These are phyloP conservation scores for Nitzschia putrida DNA, from an alignment of 108 stramenopile species.

Conservation along the genomic window DNA sequence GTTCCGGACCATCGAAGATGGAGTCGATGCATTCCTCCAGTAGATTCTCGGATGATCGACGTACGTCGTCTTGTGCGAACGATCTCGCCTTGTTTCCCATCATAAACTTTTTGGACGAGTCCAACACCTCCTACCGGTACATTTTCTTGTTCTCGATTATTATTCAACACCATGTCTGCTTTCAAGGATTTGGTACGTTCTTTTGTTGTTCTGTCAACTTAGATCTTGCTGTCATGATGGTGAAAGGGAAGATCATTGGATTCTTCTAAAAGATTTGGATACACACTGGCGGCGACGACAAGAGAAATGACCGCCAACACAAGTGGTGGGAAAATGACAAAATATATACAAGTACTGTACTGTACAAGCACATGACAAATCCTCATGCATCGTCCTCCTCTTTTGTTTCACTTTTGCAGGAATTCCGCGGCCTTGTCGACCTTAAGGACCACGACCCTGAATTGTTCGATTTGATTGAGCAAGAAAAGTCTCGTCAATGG, in stretches of 20 bases:
- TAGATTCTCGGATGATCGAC: no score
- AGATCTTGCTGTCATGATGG: background rate
- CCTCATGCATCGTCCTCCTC: no score
- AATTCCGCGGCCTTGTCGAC: conserved; percentile 85
- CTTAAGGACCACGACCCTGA: conserved; percentile 97
- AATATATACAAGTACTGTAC: no score
- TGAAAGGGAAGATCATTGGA: background rate
- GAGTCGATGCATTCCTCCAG: no score
- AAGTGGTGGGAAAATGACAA: no score
- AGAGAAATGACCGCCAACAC: background rate
- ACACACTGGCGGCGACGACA: background rate
- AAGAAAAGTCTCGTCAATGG: conserved; percentile 94
- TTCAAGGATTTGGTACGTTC: conserved; percentile 72
- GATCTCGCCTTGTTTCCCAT: no score
- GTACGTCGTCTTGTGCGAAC: no score
- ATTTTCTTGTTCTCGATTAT: background rate
- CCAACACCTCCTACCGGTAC: background rate
- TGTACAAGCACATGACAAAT: no score
- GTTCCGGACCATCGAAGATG: no score
- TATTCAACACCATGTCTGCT: conserved; percentile 49
- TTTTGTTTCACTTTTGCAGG: conserved; percentile 36
- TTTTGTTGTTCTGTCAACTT: conserved; percentile 4
- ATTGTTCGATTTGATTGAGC: conserved; percentile 95
- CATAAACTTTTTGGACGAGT: no score
- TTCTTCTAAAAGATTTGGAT: no score